phyloP scores from a whole-genome alignment of 2,329 filamentous ascomycete species.

The Cercospora sp. region DNA sequence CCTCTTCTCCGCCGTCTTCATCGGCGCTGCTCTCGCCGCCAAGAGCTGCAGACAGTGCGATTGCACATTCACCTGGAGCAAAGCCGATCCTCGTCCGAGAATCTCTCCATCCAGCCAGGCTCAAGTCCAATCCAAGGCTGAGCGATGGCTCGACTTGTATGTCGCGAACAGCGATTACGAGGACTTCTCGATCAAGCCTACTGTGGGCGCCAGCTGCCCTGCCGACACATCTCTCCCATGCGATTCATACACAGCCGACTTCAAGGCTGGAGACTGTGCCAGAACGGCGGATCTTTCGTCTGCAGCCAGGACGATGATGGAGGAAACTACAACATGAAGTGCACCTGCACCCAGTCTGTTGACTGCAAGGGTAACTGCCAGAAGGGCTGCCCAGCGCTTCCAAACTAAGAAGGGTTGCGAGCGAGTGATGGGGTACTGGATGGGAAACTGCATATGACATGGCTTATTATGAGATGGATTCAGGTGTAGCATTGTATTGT shows the following conservation, averaged over 20 bases:
- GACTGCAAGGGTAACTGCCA: background rate
- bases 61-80: background rate
- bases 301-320: background rate
- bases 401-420: background rate
- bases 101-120: background rate
- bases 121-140: background rate
- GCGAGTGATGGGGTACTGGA: background rate
- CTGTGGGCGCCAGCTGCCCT: background rate
- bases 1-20: background rate
- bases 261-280: background rate
- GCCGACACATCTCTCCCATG: background rate
- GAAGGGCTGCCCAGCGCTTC: background rate
- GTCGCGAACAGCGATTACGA: background rate
- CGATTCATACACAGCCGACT: background rate
- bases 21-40: background rate
- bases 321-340: background rate
- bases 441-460: background rate
- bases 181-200: background rate
- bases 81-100: background rate
- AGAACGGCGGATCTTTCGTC: background rate
- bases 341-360: background rate
- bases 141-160: background rate
- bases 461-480: background rate
- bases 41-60: background rate
- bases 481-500: background rate